phyloP scores from a whole-genome alignment of 208 protist genomes.

The Acanthamoeba divionensis region DNA sequence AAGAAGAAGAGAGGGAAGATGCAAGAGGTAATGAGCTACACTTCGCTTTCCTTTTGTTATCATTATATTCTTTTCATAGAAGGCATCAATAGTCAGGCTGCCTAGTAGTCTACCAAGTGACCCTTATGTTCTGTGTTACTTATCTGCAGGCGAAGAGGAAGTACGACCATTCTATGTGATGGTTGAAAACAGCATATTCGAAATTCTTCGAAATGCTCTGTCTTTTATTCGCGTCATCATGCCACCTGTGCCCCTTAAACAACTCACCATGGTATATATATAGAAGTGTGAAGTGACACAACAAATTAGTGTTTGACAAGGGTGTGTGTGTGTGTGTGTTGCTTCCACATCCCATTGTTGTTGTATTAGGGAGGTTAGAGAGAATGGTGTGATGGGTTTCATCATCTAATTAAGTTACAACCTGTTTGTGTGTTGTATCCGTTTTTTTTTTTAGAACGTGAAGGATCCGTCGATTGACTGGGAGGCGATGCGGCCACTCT shows the following conservation, averaged over 20 bases:
- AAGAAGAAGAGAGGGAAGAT: neutral
- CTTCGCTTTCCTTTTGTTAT: no score
- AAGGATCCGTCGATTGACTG: no score
- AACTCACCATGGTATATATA: neutral
- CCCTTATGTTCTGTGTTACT: neutral
- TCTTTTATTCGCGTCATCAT: slow-evolving; percentile 9
- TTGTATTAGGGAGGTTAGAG: no score
- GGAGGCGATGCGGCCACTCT: neutral
- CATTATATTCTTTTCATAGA: neutral
- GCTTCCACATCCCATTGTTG: no score
- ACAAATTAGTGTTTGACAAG: no score
- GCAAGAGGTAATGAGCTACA: neutral
- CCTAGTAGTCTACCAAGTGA: neutral
- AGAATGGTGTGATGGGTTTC: no score
- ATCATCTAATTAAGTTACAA: no score
- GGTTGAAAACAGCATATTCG: neutral
- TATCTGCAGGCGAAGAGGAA: neutral
- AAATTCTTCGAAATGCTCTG: slow-evolving; percentile 11
- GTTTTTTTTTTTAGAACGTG: no score
- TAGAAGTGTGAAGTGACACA: no score
- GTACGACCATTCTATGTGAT: slow-evolving; percentile 5
- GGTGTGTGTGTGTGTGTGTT: no score
- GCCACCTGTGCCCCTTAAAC: neutral
- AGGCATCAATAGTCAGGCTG: neutral
- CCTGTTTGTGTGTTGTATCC: no score